Percentiles rank a stretch among this genome's conserved stretches.
phyloP scores from a whole-genome alignment of 805 yeast genomes.

The Monosporozyma unispora region DNA sequence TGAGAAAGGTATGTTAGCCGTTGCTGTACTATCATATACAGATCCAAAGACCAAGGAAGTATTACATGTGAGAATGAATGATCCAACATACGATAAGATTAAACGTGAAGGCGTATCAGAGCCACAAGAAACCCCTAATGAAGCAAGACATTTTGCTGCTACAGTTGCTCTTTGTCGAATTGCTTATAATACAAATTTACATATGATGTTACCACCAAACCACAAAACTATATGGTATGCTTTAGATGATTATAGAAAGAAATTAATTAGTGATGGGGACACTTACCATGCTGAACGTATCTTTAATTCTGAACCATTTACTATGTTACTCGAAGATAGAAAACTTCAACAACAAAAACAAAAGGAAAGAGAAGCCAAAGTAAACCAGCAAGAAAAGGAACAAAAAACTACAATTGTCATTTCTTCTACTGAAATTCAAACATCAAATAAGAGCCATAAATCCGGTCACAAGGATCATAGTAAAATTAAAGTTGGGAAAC shows the following conservation, averaged over 20 bases:
- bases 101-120: slow-evolving; percentile 42
- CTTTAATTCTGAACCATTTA: slow-evolving; percentile 73
- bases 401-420: slow-evolving; percentile 40
- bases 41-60: slow-evolving; percentile 75
- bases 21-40: slow-evolving; percentile 55
- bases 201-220: slow-evolving; percentile 77
- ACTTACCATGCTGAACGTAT: slow-evolving; percentile 40
- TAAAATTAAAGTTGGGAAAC: not conserved
- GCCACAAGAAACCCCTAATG: slow-evolving; percentile 74
- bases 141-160: slow-evolving; percentile 86
- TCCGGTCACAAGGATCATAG: not conserved
- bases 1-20: slow-evolving; percentile 53
- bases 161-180: slow-evolving; percentile 77
- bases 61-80: slow-evolving; percentile 46
- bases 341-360: slow-evolving; percentile 35
- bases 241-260: slow-evolving; percentile 52
- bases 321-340: slow-evolving; percentile 48
- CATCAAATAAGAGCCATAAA: not conserved
- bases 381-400: slow-evolving; percentile 43
- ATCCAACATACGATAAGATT: slow-evolving; percentile 33
- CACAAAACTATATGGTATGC: slow-evolving; percentile 74
- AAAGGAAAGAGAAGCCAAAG: slow-evolving; percentile 39
- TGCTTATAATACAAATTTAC: slow-evolving; percentile 71
- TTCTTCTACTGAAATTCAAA: slow-evolving; percentile 13
- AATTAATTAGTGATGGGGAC: slow-evolving; percentile 35